These are phyloP conservation scores for Pseudogymnoascus sp. DNA, from an alignment of 2,329 filamentous ascomycete genomes.

Conservation along the genomic window DNA sequence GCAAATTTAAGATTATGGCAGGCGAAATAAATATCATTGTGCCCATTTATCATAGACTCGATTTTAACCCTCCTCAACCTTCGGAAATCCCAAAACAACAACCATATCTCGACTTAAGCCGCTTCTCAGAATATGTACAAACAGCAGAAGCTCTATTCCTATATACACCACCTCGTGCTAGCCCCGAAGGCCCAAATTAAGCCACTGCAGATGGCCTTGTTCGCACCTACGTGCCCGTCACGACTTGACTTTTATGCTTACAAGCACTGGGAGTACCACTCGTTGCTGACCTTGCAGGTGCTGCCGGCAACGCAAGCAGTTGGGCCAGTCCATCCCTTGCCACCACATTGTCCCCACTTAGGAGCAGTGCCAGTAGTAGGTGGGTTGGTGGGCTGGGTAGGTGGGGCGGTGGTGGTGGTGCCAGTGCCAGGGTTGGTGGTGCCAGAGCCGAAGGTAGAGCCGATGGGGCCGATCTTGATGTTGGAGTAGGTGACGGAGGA, in stretches of 20 bases:
- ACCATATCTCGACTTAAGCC: not conserved
- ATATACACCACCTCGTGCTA: not conserved
- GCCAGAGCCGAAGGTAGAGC: constrained; percentile 21
- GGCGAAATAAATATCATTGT: not conserved
- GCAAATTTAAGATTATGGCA: not conserved
- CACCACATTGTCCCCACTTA: constrained; percentile 11
- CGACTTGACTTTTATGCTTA: not conserved
- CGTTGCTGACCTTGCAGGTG: constrained; percentile 15
- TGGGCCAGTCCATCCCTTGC: constrained; percentile 15
- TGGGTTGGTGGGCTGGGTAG: not conserved
- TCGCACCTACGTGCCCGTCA: not conserved
- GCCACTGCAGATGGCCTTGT: not conserved
- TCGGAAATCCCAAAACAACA: not conserved
- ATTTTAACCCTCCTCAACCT: not conserved
- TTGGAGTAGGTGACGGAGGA: constrained; percentile 33
- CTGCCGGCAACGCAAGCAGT: constrained; percentile 17
- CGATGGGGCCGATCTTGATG: constrained; percentile 26
- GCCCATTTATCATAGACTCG: not conserved
- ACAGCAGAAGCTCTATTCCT: constrained; percentile 2
- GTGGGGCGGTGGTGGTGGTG: not conserved
- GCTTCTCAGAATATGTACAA: not conserved
- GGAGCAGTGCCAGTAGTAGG: not conserved
- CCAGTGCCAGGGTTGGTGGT: not conserved
- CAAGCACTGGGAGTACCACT: constrained; percentile 23
- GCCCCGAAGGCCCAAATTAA: not conserved